Base-by-base conservation (phyloP, 768 basidiomycete species). In the Cubamyces lactineus region DNA sequence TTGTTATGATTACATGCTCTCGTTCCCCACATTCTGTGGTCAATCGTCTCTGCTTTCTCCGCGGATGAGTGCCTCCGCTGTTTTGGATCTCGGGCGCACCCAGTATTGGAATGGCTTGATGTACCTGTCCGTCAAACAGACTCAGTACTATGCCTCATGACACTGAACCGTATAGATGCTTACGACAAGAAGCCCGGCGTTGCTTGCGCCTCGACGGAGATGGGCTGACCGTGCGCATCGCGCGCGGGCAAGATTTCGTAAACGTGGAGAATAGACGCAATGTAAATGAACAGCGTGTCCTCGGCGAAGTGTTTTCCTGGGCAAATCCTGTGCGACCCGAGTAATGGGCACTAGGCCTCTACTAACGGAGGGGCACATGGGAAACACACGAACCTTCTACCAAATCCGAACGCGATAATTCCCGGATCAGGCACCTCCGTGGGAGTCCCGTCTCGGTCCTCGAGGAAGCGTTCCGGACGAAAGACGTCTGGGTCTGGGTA, bases 1-100 rank as follows among this genome's bases (percentile, higher is more conserved):
- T 53, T 48, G 60, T 61, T 43, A 56, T 61, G 60, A 61, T 61
- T 49, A 54, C 45, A 54, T 61, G 53, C 59, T 48, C 23, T 19
- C 26, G 42, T 57, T 39, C 19, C 30, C 39, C 48, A 34, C 9
- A 1, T 34, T 34, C 34, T 34, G 34, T 34, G 34, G 9, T 6
- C 6, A 34, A 6, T 9, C 6, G 9, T 34, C 34, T 11, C 5
- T 34, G 34, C 34, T 11, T 11, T 34, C 34, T 34, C 34, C 6
- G 34, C 34, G 34, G 34, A 34, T 34, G 1, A 34, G 34, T 34
- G 34, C 34, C 11, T 34, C 34, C 9, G 34, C 34, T 34, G 34
- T 11, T 34, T 34, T 34, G 9, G 34, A 34, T 34, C 34, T 6
- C 34, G 34, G 34, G 9, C 34, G 9, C 11, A 34, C 34, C 34